Conservation (phyloP, 208 protist genomes). For the Leishmania gerbilli region DNA sequence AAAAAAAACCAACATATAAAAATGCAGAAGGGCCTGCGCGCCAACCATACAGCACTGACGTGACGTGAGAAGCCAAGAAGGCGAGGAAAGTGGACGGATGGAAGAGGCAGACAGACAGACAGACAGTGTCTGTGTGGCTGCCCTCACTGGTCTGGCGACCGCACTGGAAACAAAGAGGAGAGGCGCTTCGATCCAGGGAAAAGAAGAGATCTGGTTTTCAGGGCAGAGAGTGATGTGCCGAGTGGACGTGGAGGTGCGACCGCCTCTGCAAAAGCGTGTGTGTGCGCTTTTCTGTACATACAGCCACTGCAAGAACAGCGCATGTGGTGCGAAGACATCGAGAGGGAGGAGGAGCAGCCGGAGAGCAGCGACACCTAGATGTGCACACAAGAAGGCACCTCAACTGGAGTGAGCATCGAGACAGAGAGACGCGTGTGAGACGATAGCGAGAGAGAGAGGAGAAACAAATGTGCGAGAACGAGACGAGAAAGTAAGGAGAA, state of each 20-base stretch:
- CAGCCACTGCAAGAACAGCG: background rate
- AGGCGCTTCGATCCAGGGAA: background rate
- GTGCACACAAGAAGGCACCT: background rate
- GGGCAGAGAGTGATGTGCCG: background rate
- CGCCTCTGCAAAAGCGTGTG: background rate
- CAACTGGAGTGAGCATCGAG: background rate
- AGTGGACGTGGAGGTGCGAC: background rate
- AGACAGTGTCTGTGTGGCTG: background rate
- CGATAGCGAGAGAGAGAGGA: background rate
- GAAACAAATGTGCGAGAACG: background rate
- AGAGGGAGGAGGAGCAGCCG: background rate
- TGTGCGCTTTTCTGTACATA: background rate
- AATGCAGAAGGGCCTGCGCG: background rate
- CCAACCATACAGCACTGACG: background rate
- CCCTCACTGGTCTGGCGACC: background rate
- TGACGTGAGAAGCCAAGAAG: background rate
- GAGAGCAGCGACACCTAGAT: background rate
- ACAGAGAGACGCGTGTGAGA: background rate
- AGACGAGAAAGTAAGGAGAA: background rate
- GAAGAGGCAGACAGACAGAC: too few relatives aligned
- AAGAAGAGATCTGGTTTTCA: background rate
- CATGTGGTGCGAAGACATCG: background rate
- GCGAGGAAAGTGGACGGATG: background rate
- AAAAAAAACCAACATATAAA: background rate
- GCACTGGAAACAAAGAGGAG: background rate